phyloP scores from a whole-genome alignment of 768 basidiomycete species.

The Amanita thiersii region DNA sequence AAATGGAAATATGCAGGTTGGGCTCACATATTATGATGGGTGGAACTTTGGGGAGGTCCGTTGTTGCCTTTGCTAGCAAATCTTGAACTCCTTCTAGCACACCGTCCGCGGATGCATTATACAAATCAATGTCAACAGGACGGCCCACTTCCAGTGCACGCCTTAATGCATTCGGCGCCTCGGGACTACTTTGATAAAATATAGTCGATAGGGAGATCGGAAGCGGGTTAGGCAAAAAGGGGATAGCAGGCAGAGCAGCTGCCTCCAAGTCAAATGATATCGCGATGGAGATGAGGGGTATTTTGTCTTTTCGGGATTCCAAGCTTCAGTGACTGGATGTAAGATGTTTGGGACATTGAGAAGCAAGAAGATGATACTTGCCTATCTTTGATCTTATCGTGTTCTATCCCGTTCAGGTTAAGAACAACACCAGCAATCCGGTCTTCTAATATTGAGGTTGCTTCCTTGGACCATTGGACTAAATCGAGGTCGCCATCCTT shows the following conservation, averaged over 20 bases:
- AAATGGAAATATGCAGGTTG: neutral
- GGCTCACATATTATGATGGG: constrained; percentile 63
- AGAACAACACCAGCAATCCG: constrained; percentile 53
- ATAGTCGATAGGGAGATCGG: constrained; percentile 49
- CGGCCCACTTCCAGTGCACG: constrained; percentile 60
- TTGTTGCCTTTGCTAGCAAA: constrained; percentile 54
- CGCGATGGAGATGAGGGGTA: constrained; percentile 47
- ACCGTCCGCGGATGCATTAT: constrained; percentile 43
- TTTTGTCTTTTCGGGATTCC: neutral
- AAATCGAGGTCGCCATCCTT: constrained; percentile 30
- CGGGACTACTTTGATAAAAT: constrained; percentile 41
- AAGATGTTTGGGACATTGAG: neutral
- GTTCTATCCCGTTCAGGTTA: constrained; percentile 33
- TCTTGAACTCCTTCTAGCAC: constrained; percentile 64
- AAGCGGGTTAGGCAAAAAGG: constrained; percentile 29
- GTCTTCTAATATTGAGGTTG: constrained; percentile 33
- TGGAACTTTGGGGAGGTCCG: constrained; percentile 33
- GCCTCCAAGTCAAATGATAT: constrained; percentile 55
- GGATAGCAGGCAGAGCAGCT: constrained; percentile 29
- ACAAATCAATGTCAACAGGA: constrained; percentile 66
- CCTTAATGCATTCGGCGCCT: constrained; percentile 44
- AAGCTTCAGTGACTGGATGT: constrained; percentile 2
- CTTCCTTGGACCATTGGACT: constrained; percentile 44
- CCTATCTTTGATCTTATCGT: constrained; percentile 37
- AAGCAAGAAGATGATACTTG: constrained; percentile 23